Percentiles rank a stretch among this genome's conserved stretches.
phyloP scores from a whole-genome alignment of 2,329 filamentous ascomycete genomes.

The Monosporascus sp. region DNA sequence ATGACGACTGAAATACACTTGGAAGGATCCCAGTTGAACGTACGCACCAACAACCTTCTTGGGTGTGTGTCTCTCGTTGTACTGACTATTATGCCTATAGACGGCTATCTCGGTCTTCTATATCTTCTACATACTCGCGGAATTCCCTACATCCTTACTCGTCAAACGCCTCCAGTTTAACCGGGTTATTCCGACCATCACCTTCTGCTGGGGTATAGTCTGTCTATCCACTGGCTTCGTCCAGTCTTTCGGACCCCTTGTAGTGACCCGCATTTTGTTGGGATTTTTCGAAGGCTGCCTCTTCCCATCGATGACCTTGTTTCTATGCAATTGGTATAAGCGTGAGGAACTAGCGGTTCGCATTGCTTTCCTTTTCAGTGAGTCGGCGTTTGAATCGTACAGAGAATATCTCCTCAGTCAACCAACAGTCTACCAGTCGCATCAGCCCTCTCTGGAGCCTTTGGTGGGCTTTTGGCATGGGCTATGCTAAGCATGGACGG shows the following conservation, averaged over 20 bases:
- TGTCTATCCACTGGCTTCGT: slow-evolving; percentile 23
- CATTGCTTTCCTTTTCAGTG: slow-evolving; percentile 21
- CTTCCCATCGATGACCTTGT: slow-evolving; percentile 23
- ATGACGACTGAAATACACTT: slow-evolving; percentile 16
- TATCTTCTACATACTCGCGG: slow-evolving; percentile 20
- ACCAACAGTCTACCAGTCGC: slow-evolving; percentile 12
- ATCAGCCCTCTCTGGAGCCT: slow-evolving; percentile 20
- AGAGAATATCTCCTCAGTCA: neutral
- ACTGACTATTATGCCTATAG: slow-evolving; percentile 15
- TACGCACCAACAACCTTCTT: neutral
- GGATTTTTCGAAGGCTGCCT: slow-evolving; percentile 26
- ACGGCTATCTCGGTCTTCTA: slow-evolving; percentile 21
- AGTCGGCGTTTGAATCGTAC: neutral
- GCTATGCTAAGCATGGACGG: slow-evolving; percentile 25
- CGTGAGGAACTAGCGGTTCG: slow-evolving; percentile 24
- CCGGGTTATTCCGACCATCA: slow-evolving; percentile 17
- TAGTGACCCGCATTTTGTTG: slow-evolving; percentile 20
- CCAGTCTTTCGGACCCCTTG: slow-evolving; percentile 18
- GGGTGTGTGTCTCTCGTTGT: neutral
- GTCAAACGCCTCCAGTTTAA: slow-evolving; percentile 22
- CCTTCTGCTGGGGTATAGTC: slow-evolving; percentile 22
- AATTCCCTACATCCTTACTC: slow-evolving; percentile 18
- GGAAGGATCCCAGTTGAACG: slow-evolving; percentile 15
- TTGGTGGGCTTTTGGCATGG: slow-evolving; percentile 22
- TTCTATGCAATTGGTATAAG: slow-evolving; percentile 27